Evolutionary conservation across 306 rosid genomes (phyloP), one percentile per base, ranked within the genome.

Genomic region (Acacia confusa): DNA sequence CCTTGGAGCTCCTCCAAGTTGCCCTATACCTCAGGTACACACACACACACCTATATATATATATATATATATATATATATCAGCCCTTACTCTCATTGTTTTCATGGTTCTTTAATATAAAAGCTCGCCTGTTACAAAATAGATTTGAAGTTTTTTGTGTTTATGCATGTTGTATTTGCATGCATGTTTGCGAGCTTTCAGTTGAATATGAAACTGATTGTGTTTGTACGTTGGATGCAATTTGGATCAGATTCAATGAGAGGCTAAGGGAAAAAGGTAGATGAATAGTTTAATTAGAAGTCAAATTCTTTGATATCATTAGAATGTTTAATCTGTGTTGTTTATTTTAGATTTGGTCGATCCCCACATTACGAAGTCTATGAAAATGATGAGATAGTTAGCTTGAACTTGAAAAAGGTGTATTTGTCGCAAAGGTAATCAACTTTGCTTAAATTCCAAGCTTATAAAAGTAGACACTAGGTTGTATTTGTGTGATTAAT

Each of bases 11-110:
- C 88, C 57, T 63, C 15, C 27, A 95, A 95, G 82, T 85, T 81
- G 12, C 97, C 99, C 24, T 93, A 92, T 73, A 57, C 85, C 24
- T 86, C 99, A 89, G 99, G 99, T 95, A 88, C 2, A 16, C 4
- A 12, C 13, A 44, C 11, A 0, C 2, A 44, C 3, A 0, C 13
- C 34, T 30, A 30, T 30, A 30, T 30, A 4, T 48, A 20, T 52
- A 7, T 52, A 22, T 17, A 6, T 16, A 6, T 17, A 1, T 50
- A 3, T 15, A 13, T 7, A 16, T 38, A 1, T 36, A 1, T 10
- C 17, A 13, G 3, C 36, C 6, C 55, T 43, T 19, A 4, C 7
- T 69, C 9, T 60, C 19, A 20, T 69, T 40, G 1, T 69, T 69
- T 40, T 69, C 24, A 38, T 19, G 38, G 11, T 32, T 66, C 27